A percentile compares a stretch with the other conserved stretches of the same genome.
These are phyloP conservation scores for Malus hybrid DNA, from an alignment of 331 rosid species.

Conservation along the genomic window DNA sequence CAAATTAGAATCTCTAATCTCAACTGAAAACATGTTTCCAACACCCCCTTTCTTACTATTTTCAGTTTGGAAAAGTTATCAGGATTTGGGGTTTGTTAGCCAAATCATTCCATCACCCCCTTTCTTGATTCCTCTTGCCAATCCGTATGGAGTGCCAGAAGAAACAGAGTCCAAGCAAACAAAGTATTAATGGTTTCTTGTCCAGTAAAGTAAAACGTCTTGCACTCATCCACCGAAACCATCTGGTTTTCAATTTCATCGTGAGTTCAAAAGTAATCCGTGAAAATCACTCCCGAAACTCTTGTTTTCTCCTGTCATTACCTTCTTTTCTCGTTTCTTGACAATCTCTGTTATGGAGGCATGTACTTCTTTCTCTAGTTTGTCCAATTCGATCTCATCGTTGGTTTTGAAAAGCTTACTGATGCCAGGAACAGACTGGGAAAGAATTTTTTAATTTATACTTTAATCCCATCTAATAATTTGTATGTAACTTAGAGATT, in stretches of 20 bases:
- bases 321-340: conserved; percentile 12
- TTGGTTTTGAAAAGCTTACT: conserved; percentile 13
- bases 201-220: conserved; percentile 24
- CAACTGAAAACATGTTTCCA: not conserved
- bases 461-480: no score
- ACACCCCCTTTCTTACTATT: not conserved
- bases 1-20: not conserved
- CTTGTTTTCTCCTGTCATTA: not conserved
- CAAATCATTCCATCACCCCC: conserved; percentile 4
- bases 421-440: not conserved
- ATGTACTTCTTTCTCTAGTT: conserved; percentile 1
- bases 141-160: conserved; percentile 15
- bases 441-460: not conserved
- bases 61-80: conserved; percentile 12
- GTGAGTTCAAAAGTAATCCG: conserved; percentile 16
- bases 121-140: conserved; percentile 26
- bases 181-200: conserved; percentile 24
- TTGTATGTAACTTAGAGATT: no score
- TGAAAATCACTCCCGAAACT: conserved; percentile 25
- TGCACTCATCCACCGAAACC: conserved; percentile 18
- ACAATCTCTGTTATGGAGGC: conserved; percentile 2
- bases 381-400: conserved; percentile 12
- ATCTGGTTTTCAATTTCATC: conserved; percentile 1
- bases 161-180: conserved; percentile 21
- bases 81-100: conserved; percentile 2